Evolutionary conservation across 2,329 filamentous ascomycete genomes (phyloP), one percentile per base, ranked within the genome.

Genomic region (Mycosphaerelloides madeirae): DNA sequence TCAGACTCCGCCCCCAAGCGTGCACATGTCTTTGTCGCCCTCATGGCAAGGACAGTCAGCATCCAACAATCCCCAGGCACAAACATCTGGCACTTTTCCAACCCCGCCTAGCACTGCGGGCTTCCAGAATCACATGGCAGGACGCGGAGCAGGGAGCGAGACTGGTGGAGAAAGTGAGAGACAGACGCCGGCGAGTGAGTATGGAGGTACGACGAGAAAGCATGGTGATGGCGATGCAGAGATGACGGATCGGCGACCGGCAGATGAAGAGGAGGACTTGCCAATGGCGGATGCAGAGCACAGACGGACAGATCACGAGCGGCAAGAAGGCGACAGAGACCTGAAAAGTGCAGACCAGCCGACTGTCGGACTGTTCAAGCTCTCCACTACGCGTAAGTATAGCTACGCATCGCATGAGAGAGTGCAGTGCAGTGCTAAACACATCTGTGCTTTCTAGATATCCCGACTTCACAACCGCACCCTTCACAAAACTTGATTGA

Each of bases 401-500:
- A 15, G 36, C 45, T 49, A 29, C 45, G 44, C 46, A 37, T 40
- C 35, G 50, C 52, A 55, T 53, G 35, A 54, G 50, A 51, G 20
- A 38, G 34, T 39, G 47, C 43, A 53, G 51, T 59, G 60, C 63
- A 62, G 57, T 59, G 60, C 60, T 59, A 63, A 66, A 61, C 61
- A 42, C 53, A 58, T 55, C 62, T 31, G 54, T 46, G 56, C 53
- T 54, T 52, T 65, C 61, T 68, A 68, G 65, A 66, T 57, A 62
- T 62, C 38, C 45, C 55, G 19, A 54, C 68, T 48, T 74, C 77
- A 52, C 71, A 70, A 57, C 80, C 80, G 49, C 76, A 80, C 59
- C 70, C 73, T 40, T 71, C 74, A 49, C 68, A 80, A 58, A 76
- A 83, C 65, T 66, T 83, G 46, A 71, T 83, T 49, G 71, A 73